A percentile compares a stretch with the other conserved stretches of the same genome.
Conservation (phyloP, 2,329 filamentous ascomycete genomes). For the Alternaria novae-zelandiae region DNA sequence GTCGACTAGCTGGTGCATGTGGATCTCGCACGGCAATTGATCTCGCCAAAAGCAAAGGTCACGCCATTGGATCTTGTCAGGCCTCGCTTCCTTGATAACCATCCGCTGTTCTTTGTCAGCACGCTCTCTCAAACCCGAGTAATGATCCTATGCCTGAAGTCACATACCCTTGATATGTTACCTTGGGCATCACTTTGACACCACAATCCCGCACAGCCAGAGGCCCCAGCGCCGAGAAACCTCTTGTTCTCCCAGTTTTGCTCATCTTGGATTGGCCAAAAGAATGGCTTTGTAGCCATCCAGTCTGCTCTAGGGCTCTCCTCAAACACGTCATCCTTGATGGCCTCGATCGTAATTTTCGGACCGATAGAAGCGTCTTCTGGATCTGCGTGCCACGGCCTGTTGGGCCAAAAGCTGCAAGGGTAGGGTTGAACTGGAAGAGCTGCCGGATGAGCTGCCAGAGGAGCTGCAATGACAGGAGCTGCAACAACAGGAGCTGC, state of each 20-base stretch:
- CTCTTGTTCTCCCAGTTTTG: slow-evolving; percentile 2
- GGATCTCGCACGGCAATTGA: slow-evolving; percentile 12
- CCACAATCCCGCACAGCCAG: slow-evolving; percentile 4
- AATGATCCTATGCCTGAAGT: background rate
- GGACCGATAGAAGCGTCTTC: background rate
- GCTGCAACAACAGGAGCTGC: no score
- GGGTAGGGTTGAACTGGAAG: background rate
- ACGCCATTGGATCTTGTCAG: background rate
- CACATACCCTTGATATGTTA: slow-evolving; percentile 14
- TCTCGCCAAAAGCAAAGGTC: slow-evolving; percentile 7
- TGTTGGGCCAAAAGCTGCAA: background rate
- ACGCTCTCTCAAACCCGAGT: background rate
- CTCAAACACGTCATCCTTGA: background rate
- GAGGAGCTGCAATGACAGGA: background rate
- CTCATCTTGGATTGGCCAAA: background rate
- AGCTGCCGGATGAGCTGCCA: background rate
- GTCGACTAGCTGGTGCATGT: slow-evolving; percentile 16
- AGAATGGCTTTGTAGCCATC: background rate
- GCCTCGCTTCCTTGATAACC: slow-evolving; percentile 10
- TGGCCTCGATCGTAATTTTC: background rate
- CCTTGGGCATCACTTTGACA: slow-evolving; percentile 1
- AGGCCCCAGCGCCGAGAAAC: slow-evolving; percentile 7
- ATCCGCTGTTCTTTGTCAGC: slow-evolving; percentile 6
- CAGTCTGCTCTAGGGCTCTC: background rate
- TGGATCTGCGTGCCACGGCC: background rate